Conservation (phyloP, 345 rosid species). For the Lepidium didymum region DNA sequence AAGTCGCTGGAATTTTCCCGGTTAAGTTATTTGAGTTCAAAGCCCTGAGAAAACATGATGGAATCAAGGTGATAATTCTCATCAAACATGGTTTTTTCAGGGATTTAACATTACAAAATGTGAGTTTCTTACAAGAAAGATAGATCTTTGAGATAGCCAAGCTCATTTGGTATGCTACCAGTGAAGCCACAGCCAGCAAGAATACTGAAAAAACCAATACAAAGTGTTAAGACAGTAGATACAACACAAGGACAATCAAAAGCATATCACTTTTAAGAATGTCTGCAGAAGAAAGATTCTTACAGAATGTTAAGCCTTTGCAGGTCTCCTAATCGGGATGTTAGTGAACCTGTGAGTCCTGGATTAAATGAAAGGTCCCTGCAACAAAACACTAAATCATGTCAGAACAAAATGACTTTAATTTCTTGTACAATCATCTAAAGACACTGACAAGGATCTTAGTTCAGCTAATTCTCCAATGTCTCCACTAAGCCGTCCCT, state of each 20-base stretch:
- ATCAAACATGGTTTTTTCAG: not conserved
- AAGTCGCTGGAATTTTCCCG: conserved; percentile 65
- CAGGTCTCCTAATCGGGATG: conserved; percentile 73
- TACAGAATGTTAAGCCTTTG: conserved; percentile 76
- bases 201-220: conserved; percentile 44
- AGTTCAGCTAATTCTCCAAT: conserved; percentile 81
- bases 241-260: not conserved
- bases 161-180: conserved; percentile 72
- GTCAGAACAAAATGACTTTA: not conserved
- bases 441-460: conserved; percentile 68
- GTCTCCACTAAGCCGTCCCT: conserved; percentile 83
- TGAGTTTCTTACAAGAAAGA: conserved; percentile 67
- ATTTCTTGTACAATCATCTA: not conserved
- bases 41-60: conserved; percentile 50
- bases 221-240: not conserved
- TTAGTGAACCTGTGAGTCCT: conserved; percentile 64
- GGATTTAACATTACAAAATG: not conserved
- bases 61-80: conserved; percentile 2
- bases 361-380: conserved; percentile 86
- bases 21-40: conserved; percentile 89
- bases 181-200: conserved; percentile 84
- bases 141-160: conserved; percentile 69
- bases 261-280: not conserved
- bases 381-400: conserved; percentile 14
- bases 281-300: not conserved